A percentile compares a stretch with the other conserved stretches of the same genome.
Conservation (phyloP, 75 land plant genomes). For the Pseudotsuga menziesii region DNA sequence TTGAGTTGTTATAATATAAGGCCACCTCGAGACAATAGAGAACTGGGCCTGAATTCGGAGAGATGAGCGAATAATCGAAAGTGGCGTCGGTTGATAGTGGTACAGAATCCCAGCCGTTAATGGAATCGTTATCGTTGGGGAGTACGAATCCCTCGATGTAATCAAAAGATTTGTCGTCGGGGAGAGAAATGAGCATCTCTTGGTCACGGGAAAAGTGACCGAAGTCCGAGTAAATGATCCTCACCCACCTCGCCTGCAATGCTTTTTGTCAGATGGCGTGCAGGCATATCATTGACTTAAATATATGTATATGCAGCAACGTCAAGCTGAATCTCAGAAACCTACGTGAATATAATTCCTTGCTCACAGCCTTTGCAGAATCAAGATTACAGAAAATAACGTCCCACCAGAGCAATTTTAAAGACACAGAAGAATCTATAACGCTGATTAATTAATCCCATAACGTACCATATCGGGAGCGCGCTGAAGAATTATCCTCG, state of each 20-base stretch:
- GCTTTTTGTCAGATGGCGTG: neutral
- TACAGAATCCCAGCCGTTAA: constrained; percentile 56
- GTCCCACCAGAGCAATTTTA: too few species aligned
- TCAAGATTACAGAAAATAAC: too few species aligned
- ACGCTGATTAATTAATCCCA: too few species aligned
- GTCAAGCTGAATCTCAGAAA: neutral
- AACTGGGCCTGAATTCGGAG: constrained; percentile 55
- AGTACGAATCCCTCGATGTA: constrained; percentile 88
- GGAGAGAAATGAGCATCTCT: constrained; percentile 41
- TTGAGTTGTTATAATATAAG: constrained; percentile 31
- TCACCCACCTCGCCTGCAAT: constrained; percentile 70
- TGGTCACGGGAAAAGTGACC: constrained; percentile 56
- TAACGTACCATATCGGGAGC: constrained; percentile 45
- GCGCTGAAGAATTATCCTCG: constrained; percentile 46
- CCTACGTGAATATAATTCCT: too few species aligned
- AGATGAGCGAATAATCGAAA: constrained; percentile 42
- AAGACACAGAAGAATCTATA: too few species aligned
- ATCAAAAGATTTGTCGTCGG: constrained; percentile 44
- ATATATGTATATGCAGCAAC: neutral
- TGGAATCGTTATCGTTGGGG: constrained; percentile 50
- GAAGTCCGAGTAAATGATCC: constrained; percentile 69
- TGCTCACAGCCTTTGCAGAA: too few species aligned
- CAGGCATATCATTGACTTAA: too few species aligned
- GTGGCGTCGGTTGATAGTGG: constrained; percentile 24
- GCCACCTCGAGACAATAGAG: constrained; percentile 83